Conservation (phyloP, 345 rosid species). For the Carallia pectinifolia region DNA sequence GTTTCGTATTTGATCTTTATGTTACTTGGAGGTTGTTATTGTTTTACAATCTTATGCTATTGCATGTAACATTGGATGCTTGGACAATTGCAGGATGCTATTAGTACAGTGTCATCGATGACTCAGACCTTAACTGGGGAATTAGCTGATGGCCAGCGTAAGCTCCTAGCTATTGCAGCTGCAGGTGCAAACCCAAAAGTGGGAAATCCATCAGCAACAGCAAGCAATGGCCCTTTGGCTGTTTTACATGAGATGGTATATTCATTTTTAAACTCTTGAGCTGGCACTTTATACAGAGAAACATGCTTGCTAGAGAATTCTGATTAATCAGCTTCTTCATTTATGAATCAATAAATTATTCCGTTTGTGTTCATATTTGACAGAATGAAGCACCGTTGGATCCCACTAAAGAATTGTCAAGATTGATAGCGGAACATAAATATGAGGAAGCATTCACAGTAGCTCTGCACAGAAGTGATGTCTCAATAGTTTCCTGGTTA, state of each 20-base stretch:
- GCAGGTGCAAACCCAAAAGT: conserved; percentile 61
- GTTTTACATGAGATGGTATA: conserved; percentile 63
- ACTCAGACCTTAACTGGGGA: conserved; percentile 71
- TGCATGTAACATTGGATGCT: conserved; percentile 1
- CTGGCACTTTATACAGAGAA: too few species aligned
- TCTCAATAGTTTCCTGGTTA: conserved; percentile 80
- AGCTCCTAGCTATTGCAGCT: conserved; percentile 64
- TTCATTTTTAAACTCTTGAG: neutral
- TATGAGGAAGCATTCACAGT: conserved; percentile 75
- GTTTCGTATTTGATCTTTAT: too few species aligned
- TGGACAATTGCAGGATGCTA: conserved; percentile 57
- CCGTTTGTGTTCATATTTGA: conserved; percentile 9
- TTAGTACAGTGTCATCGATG: conserved; percentile 67
- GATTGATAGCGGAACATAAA: conserved; percentile 62
- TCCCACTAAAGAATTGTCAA: conserved; percentile 66
- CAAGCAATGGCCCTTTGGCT: conserved; percentile 65
- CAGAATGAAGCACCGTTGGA: conserved; percentile 70
- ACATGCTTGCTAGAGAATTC: neutral
- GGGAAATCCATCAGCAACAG: conserved; percentile 51
- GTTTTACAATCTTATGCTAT: neutral
- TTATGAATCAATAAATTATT: too few species aligned
- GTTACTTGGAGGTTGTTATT: too few species aligned
- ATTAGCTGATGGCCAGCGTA: conserved; percentile 71
- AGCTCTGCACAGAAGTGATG: conserved; percentile 80
- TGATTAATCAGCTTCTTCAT: neutral